These are phyloP conservation scores for Magnusiomyces tetraspermus DNA, from an alignment of 1,139 yeast species.

Conservation along the genomic window DNA sequence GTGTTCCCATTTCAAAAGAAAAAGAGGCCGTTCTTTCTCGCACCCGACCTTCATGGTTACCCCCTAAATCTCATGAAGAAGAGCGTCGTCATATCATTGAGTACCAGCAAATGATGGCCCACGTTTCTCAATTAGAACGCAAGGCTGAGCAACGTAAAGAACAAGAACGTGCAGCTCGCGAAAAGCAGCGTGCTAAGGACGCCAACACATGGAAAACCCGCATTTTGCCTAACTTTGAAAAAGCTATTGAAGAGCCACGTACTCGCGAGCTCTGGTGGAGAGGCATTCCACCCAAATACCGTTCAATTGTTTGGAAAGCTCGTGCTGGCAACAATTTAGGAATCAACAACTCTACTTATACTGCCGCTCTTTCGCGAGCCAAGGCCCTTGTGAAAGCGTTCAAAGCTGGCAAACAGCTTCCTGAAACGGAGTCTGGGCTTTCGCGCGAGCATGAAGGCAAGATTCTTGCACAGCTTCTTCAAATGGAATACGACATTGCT, in stretches of 20 bases:
- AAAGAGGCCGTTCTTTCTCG: constrained; percentile 33
- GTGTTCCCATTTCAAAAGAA: constrained; percentile 20
- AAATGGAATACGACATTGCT: constrained; percentile 29
- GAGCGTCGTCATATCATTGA: constrained; percentile 47
- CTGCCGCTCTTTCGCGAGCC: constrained; percentile 18
- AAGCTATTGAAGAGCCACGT: constrained; percentile 33
- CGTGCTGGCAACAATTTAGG: constrained; percentile 36
- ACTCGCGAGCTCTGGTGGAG: constrained; percentile 59
- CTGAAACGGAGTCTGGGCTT: neutral
- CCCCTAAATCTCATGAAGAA: constrained; percentile 54
- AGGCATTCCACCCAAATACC: constrained; percentile 45
- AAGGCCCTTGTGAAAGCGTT: constrained; percentile 10
- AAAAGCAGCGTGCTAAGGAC: constrained; percentile 25
- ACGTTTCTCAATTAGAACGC: constrained; percentile 33
- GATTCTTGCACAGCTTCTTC: constrained; percentile 17
- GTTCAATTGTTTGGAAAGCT: constrained; percentile 46
- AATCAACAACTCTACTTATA: constrained; percentile 20
- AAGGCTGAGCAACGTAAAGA: constrained; percentile 22
- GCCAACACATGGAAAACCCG: constrained; percentile 39
- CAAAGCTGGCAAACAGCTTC: neutral
- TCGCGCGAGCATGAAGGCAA: constrained; percentile 12
- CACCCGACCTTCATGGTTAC: constrained; percentile 58
- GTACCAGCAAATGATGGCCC: constrained; percentile 42
- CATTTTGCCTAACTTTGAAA: constrained; percentile 35
- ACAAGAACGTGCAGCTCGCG: constrained; percentile 26